Evolutionary conservation across 306 rosid genomes (phyloP).

Genomic region (Cicer cuneatum): DNA sequence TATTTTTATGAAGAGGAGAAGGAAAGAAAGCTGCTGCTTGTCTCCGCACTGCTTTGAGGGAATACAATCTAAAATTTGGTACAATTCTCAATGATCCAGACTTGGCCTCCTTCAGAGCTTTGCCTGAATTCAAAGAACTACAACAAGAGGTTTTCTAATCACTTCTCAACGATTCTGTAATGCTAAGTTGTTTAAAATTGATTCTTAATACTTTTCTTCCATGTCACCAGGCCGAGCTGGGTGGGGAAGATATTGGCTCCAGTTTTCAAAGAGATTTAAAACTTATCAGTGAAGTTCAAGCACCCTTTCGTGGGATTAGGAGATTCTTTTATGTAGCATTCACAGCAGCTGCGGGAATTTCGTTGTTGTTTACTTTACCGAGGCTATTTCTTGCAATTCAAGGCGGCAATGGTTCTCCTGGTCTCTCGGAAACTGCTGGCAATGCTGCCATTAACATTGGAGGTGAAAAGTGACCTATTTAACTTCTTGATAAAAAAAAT

Average conservation of each 20-base stretch:
- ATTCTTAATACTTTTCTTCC: conserved; percentile 22
- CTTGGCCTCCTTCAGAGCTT: conserved; percentile 93
- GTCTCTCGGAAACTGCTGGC: conserved; percentile 81
- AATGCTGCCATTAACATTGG: conserved; percentile 88
- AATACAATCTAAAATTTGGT: conserved; percentile 87
- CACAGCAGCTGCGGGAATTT: conserved; percentile 93
- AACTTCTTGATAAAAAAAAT: conserved; percentile 41
- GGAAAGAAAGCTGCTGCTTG: conserved; percentile 92
- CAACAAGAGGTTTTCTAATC: conserved; percentile 81
- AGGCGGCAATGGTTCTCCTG: conserved; percentile 90
- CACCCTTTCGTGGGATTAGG: conserved; percentile 96
- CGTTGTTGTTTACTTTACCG: conserved; percentile 73
- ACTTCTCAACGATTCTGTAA: conserved; percentile 34
- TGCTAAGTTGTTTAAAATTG: conserved; percentile 15
- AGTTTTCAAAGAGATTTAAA: conserved; percentile 96
- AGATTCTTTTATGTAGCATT: conserved; percentile 84
- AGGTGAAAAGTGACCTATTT: conserved; percentile 62
- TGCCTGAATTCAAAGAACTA: conserved; percentile 92
- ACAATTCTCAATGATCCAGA: conserved; percentile 97
- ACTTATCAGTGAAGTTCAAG: conserved; percentile 99
- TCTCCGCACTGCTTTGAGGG: conserved; percentile 86
- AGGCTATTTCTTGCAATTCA: conserved; percentile 68
- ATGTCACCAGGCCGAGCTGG: conserved; percentile 77
- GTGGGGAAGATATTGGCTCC: conserved; percentile 96
- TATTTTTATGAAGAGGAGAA: conserved; percentile 82